These are phyloP conservation scores for Cordyceps cateniannulata DNA, from an alignment of 2,329 filamentous ascomycete species.

Conservation along the genomic window DNA sequence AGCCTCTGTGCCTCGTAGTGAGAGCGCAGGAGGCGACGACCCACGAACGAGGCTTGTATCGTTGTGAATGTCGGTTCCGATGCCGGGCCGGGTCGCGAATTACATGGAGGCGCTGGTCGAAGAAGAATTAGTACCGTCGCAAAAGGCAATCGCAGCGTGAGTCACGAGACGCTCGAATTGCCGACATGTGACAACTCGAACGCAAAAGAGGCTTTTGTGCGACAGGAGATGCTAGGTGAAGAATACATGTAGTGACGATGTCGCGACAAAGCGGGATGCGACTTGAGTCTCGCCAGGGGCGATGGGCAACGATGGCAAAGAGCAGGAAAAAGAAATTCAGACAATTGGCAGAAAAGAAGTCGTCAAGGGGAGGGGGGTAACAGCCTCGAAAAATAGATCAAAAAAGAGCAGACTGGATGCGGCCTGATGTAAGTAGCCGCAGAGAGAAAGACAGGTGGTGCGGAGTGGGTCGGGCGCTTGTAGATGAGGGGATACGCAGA, in stretches of 20 bases:
- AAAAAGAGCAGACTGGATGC: constrained; percentile 1
- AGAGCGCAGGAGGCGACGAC: constrained; percentile 20
- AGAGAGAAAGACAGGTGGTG: constrained; percentile 3
- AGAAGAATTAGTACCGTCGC: neutral
- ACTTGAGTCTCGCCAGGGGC: neutral
- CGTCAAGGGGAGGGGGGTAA: neutral
- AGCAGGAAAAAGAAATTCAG: neutral
- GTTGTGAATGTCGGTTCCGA: neutral
- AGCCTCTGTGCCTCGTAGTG: constrained; percentile 22
- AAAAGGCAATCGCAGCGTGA: neutral
- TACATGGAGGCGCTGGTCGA: constrained; percentile 10
- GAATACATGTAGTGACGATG: neutral
- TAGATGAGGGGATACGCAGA: constrained; percentile 11
- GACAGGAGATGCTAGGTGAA: neutral
- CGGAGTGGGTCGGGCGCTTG: constrained; percentile 14
- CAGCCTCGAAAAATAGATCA: neutral
- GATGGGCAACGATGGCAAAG: neutral
- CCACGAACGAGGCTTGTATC: constrained; percentile 15
- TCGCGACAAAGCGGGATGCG: neutral
- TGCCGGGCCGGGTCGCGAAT: neutral
- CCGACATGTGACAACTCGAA: neutral
- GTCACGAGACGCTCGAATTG: neutral
- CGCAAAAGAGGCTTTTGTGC: neutral
- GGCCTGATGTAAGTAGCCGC: constrained; percentile 11
- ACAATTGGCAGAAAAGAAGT: neutral